Evolutionary conservation across 345 rosid species (phyloP), one percentile per base, ranked within the genome.

Genomic region (Sisymbrium irio): DNA sequence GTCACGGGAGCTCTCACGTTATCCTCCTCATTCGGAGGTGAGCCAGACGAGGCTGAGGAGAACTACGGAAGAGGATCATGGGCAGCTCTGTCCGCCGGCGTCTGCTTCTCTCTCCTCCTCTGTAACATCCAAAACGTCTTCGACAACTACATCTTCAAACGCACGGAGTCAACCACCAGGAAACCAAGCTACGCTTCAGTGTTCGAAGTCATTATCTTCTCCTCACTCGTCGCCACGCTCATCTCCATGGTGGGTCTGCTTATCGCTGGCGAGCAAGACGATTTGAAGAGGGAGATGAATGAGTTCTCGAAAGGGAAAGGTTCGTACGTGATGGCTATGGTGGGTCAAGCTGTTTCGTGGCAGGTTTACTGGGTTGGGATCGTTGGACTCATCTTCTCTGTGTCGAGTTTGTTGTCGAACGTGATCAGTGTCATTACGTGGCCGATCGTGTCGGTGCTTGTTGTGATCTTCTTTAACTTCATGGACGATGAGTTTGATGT

Each of bases 1-100:
- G 70, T 70, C 10, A 62, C 85, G 5, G 83, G 84, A 12, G 49
- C 81, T 41, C 81, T 85, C 11, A 78, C 92, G 11, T 37, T 70
- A 3, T 50, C 72, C 4, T 30, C 86, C 1, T 75, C 77, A 1
- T 78, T 78, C 59, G 77, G 74, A 35, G 77, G 81, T 28, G 81
- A 72, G 62, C 74, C 77, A 4, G 69, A 72, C 30, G 69, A 67
- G 17, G 60, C 45, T 9, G 81, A 78, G 77, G 47, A 61, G 46
- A 67, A 67, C 25, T 58, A 71, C 68, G 42, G 10, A 0, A 65
- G 46, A 27, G 77, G 77, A 36, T 13, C 62, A 17, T 77, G 77
- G 77, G 62, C 73, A 1, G 77, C 80, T 71, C 66, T 77, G 5
- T 77, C 65, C 58, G 62, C 68, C 7, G 77, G 56, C 27, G 3